phyloP scores from a whole-genome alignment of 768 basidiomycete species.

The Tremella mesenterica region DNA sequence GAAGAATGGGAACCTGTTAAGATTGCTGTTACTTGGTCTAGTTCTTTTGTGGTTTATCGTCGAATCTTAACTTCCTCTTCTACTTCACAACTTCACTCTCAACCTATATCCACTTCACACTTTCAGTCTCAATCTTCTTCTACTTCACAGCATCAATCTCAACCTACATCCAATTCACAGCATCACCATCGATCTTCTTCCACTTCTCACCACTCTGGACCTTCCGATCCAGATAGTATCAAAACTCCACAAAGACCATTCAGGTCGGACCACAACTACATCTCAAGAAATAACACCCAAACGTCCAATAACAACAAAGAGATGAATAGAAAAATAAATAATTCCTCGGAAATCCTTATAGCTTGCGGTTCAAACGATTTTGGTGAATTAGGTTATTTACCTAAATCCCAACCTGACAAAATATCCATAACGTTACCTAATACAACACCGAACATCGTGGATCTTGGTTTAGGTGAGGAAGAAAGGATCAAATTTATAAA shows the following conservation, averaged over 20 bases:
- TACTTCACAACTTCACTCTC: neutral
- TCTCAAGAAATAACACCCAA: too few species aligned
- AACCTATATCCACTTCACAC: neutral
- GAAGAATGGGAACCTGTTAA: slow-evolving; percentile 49
- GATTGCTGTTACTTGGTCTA: slow-evolving; percentile 73
- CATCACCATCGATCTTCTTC: neutral
- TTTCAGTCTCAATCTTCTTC: neutral
- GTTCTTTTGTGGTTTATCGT: slow-evolving; percentile 62
- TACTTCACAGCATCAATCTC: neutral
- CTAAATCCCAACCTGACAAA: neutral
- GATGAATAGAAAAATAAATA: too few species aligned
- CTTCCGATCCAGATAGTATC: too few species aligned
- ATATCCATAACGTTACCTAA: slow-evolving; percentile 9
- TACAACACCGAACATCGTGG: slow-evolving; percentile 18
- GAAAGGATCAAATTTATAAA: slow-evolving; percentile 49
- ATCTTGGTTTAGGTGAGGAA: slow-evolving; percentile 19
- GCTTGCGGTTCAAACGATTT: slow-evolving; percentile 81
- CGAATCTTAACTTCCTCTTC: neutral
- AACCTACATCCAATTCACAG: neutral
- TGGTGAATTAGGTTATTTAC: slow-evolving; percentile 59
- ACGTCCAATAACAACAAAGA: too few species aligned
- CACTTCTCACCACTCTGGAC: neutral
- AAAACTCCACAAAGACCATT: too few species aligned
- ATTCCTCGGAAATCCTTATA: slow-evolving; percentile 50
- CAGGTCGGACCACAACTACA: too few species aligned